Evolutionary conservation across 2,329 filamentous ascomycete genomes (phyloP).

Genomic region (Fusarium verrucosum): DNA sequence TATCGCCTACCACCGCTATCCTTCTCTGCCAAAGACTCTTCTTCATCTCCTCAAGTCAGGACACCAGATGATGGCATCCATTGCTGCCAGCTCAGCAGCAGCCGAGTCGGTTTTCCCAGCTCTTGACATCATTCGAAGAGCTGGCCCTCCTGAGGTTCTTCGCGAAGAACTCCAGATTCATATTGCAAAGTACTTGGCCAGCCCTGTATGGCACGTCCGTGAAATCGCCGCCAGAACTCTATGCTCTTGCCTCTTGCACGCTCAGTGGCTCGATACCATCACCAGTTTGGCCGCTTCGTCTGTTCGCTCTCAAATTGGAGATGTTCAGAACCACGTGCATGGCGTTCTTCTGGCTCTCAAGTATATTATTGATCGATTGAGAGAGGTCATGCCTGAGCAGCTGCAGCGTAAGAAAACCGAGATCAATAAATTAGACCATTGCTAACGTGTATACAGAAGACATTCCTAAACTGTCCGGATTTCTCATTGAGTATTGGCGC

Average conservation of each 20-base stretch:
- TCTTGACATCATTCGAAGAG: slow-evolving; percentile 80
- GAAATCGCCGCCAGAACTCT: slow-evolving; percentile 82
- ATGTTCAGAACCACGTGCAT: slow-evolving; percentile 64
- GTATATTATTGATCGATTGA: slow-evolving; percentile 64
- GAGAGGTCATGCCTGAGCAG: slow-evolving; percentile 56
- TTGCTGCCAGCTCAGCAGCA: slow-evolving; percentile 49
- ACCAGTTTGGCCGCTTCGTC: slow-evolving; percentile 49
- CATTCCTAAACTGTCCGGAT: slow-evolving; percentile 43
- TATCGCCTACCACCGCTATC: slow-evolving; percentile 76
- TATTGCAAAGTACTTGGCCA: slow-evolving; percentile 71
- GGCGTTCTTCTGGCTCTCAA: slow-evolving; percentile 66
- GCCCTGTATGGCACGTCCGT: slow-evolving; percentile 80
- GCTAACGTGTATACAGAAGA: slow-evolving; percentile 44
- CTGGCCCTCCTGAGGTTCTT: slow-evolving; percentile 69
- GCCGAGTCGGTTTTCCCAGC: slow-evolving; percentile 83
- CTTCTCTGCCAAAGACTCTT: slow-evolving; percentile 70
- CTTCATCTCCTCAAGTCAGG: slow-evolving; percentile 68
- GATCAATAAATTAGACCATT: background rate
- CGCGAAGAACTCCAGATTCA: slow-evolving; percentile 64
- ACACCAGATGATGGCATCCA: slow-evolving; percentile 55
- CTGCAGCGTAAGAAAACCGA: slow-evolving; percentile 52
- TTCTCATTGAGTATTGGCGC: slow-evolving; percentile 44
- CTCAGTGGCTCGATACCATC: slow-evolving; percentile 58
- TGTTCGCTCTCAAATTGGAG: slow-evolving; percentile 35
- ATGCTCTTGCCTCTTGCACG: slow-evolving; percentile 67